These are phyloP conservation scores for Yamadazyma aaseri DNA, from an alignment of 1,139 yeast genomes.

Conservation along the genomic window DNA sequence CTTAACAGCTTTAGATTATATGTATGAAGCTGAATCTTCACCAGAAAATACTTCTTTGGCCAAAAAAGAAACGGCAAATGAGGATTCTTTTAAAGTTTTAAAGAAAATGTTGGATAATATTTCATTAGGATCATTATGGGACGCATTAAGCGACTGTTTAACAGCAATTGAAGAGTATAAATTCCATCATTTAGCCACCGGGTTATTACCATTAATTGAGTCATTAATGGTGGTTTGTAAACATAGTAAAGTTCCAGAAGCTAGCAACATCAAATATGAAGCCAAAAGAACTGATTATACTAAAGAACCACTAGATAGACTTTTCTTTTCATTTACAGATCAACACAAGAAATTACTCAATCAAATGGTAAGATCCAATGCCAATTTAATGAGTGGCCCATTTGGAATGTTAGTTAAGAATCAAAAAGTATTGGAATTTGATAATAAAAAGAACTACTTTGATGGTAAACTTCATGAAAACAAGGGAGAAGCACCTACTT, in stretches of 20 bases:
- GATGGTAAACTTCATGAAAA: constrained; percentile 64
- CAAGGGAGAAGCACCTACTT: constrained; percentile 43
- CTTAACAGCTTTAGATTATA: constrained; percentile 84
- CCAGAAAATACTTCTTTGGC: constrained; percentile 6
- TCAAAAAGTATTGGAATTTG: constrained; percentile 90
- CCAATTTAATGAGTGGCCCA: constrained; percentile 95
- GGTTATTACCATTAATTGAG: constrained; percentile 83
- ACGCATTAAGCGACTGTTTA: constrained; percentile 76
- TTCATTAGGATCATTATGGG: constrained; percentile 82
- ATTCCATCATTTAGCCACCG: constrained; percentile 70
- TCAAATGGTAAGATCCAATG: constrained; percentile 88
- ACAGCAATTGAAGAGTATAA: constrained; percentile 53
- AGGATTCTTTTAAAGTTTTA: constrained; percentile 46
- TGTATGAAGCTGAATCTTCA: constrained; percentile 37
- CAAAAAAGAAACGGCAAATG: constrained; percentile 10
- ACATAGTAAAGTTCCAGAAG: constrained; percentile 73
- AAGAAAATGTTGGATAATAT: constrained; percentile 65
- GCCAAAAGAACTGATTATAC: constrained; percentile 63
- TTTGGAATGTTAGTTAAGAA: constrained; percentile 86
- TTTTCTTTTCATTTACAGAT: constrained; percentile 86
- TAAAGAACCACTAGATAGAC: constrained; percentile 71
- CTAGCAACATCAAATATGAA: constrained; percentile 60
- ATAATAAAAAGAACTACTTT: constrained; percentile 86
- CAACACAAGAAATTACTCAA: constrained; percentile 86
- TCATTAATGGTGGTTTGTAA: constrained; percentile 94